Percentiles rank a stretch among this genome's conserved stretches.
These are phyloP conservation scores for Magnusiomyces starmeri DNA, from an alignment of 1,139 yeast species.

Conservation along the genomic window DNA sequence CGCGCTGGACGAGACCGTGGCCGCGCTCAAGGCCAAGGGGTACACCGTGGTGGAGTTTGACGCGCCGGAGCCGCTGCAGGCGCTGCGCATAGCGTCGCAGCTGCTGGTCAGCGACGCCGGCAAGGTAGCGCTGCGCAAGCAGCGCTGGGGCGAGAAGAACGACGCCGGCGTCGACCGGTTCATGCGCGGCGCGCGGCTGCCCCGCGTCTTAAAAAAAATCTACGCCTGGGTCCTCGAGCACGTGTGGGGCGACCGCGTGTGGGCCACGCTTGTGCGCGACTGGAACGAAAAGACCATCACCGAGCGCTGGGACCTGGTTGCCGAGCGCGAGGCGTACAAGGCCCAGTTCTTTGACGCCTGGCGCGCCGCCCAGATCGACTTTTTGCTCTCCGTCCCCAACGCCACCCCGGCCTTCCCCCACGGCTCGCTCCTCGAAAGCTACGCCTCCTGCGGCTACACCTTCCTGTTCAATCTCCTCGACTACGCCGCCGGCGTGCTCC, in stretches of 20 bases:
- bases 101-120: slow-evolving; percentile 34
- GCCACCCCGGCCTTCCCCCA: slow-evolving; percentile 39
- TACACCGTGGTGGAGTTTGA: slow-evolving; percentile 56
- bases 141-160: slow-evolving; percentile 32
- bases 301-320: slow-evolving; percentile 36
- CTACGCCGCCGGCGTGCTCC: slow-evolving; percentile 51
- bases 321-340: slow-evolving; percentile 37
- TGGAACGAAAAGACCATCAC: slow-evolving; percentile 35
- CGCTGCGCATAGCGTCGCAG: slow-evolving; percentile 37
- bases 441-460: slow-evolving; percentile 45
- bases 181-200: slow-evolving; percentile 31
- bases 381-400: slow-evolving; percentile 36
- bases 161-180: slow-evolving; percentile 36
- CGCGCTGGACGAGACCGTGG: slow-evolving; percentile 43
- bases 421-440: slow-evolving; percentile 33
- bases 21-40: slow-evolving; percentile 45
- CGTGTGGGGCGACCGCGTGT: slow-evolving; percentile 33
- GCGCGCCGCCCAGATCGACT: slow-evolving; percentile 34
- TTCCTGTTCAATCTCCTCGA: slow-evolving; percentile 54
- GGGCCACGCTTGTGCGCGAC: slow-evolving; percentile 38
- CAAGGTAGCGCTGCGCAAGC: slow-evolving; percentile 30
- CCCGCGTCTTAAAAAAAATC: slow-evolving; percentile 32
- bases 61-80: slow-evolving; percentile 41
- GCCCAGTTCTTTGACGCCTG: slow-evolving; percentile 34
- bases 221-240: slow-evolving; percentile 35